Base-by-base conservation (phyloP, 2,329 filamentous ascomycete genomes). In the Fusarium ambrosium region DNA sequence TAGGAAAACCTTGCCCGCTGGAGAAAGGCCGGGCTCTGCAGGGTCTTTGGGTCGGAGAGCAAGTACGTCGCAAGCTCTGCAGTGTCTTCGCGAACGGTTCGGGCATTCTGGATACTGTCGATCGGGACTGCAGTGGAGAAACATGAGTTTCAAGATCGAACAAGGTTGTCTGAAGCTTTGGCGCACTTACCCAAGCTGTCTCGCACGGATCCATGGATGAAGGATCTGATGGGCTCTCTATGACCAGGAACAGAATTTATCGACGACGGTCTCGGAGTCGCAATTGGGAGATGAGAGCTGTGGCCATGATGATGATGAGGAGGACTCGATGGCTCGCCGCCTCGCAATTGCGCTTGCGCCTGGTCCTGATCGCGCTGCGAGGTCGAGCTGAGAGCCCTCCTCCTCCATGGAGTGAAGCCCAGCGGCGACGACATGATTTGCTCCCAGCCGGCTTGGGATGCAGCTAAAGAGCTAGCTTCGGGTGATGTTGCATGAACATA, bases 21-120 rank as follows among this genome's bases (percentile, higher is more conserved):
- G n/a, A 90, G 82, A 68, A 90, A 88, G 11, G 85, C 84, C 6
- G 86, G 83, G 70, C 81, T 85, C 51, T 82, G 84, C 51, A 81
- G 77, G 68, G 84, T 81, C 67, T 87, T 84, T 77, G 88, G 88
- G 77, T 93, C 91, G 43, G 92, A 92, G 32, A 98, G 88, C 60
- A 94, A 92, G 81, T 95, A 95, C 20, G 91, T 94, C 51, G 95
- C 95, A 66, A 98, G 87, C 83, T 97, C 94, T 62, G 95, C 94
- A 3, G 95, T 97, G 80, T 97, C 93, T 83, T 97, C 92, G 73
- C 95, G 92, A 45, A 98, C 93, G 74, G 92, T 93, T 69, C 92
- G 91, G 37, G 94, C 93, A 82, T 94, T 94, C 77, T 94, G 90
- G 20, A 91, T 89, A 77, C 90, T 93, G 80, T 96, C 93, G 83